Base-by-base conservation (phyloP, 495 filamentous ascomycete genomes). In the Penicillium manginii region DNA sequence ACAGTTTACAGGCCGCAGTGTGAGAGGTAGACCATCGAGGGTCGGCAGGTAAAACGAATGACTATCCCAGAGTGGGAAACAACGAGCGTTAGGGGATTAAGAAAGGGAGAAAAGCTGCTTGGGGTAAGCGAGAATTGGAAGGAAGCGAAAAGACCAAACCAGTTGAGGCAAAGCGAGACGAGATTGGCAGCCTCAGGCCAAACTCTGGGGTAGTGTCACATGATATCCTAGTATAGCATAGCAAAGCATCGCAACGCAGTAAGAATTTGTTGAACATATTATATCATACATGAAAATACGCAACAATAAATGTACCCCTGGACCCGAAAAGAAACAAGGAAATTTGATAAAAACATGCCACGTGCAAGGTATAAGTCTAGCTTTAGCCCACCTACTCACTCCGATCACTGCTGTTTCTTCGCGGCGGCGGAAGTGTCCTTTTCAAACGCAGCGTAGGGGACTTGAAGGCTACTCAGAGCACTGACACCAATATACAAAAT, bases 401-500 rank as follows among this genome's bases (percentile, higher is more conserved):
- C 43, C 35, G 60, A 57, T 65, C 60, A 78, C 76, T 88, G 81
- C 79, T 96, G 96, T 83, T 90, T 96, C 76, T 96, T 90, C 54
- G 86, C 90, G 32, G 83, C 80, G 46, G 91, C 88, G 0, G 93
- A 91, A 76, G 91, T 96, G 71, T 97, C 93, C 81, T 94, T 96
- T 68, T 96, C 92, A 71, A 98, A 98, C 1, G 94, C 92, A 49
- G 88, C 90, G 75, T 98, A 98, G 10, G 89, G 86, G 12, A 98
- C 90, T 72, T 96, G 78, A 37, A 98, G 78, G 58, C 92, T 92
- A 6, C 83, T 75, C 7, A 98, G 75, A 19, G 90, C 91, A 54
- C 67, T 83, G 50, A 98, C 77, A 22, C 85, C 94, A 50, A 91
- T 86, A 65, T 86, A 88, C 17, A 96, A 73, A 60, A 98, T 91